Conservation (phyloP, 2,329 filamentous ascomycete species). For the Botrytis tulipae region DNA sequence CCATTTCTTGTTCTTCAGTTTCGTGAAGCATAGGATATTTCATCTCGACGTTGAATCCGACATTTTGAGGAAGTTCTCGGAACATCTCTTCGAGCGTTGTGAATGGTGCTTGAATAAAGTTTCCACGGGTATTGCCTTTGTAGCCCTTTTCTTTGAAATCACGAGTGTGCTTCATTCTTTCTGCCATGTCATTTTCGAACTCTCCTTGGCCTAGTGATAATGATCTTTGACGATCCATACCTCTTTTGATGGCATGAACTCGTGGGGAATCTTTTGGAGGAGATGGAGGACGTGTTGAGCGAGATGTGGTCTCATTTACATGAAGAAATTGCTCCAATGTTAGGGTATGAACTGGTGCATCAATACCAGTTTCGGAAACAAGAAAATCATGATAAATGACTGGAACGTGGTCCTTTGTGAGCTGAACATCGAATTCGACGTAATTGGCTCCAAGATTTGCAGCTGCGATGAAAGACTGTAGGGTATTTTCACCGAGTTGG, state of each 20-base stretch:
- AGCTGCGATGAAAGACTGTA: conserved; percentile 93
- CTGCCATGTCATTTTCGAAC: conserved; percentile 47
- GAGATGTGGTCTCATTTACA: conserved; percentile 55
- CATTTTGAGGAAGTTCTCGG: conserved; percentile 72
- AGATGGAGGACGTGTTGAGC: conserved; percentile 48
- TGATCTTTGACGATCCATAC: conserved; percentile 38
- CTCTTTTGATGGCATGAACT: conserved; percentile 29
- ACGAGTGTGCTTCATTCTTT: conserved; percentile 95
- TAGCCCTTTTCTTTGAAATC: conserved; percentile 94
- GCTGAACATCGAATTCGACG: conserved; percentile 82
- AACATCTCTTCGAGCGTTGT: conserved; percentile 94
- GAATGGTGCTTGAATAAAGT: conserved; percentile 94
- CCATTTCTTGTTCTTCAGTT: conserved; percentile 93
- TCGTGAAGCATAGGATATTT: conserved; percentile 99
- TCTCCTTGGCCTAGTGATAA: conserved; percentile 36
- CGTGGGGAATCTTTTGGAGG: conserved; percentile 40
- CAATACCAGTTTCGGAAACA: conserved; percentile 95
- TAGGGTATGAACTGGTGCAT: conserved; percentile 91
- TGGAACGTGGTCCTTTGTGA: conserved; percentile 98
- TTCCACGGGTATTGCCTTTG: conserved; percentile 91
- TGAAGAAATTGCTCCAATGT: conserved; percentile 95
- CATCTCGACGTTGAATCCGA: conserved; percentile 98
- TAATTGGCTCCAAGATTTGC: conserved; percentile 84
- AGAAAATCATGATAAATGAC: conserved; percentile 99
- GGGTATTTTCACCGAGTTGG: conserved; percentile 93